Evolutionary conservation across 2,329 filamentous ascomycete species (phyloP), one percentile per base, ranked within the genome.

Genomic region (Alternaria alternata): DNA sequence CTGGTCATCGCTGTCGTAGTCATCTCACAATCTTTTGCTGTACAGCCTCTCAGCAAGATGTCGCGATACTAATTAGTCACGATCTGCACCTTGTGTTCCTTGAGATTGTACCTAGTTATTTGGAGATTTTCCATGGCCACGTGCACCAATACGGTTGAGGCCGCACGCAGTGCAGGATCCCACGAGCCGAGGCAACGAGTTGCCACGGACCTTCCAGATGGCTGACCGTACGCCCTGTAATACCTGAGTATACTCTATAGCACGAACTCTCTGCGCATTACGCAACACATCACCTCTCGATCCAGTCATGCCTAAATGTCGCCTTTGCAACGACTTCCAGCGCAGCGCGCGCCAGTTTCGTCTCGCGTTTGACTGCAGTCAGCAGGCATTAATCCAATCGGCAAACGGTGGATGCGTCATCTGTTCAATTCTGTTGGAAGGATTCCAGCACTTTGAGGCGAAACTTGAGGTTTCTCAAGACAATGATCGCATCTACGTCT

Each of bases 61-160:
- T 24, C 24, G 1, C 24, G 24, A 24, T 24, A 1, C 0, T 24
- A 1, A 24, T 1, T 24, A 24, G 0, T 0, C 24, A 24, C 0
- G 6, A 24, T 24, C 24, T 24, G 24, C 24, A 7, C 24, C 1
- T 24, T 24, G 24, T 24, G 24, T 24, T 24, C 0, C 1, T 24
- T 2, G 24, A 7, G 0, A 24, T 24, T 1, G 6, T 24, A 18
- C 18, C 18, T 18, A 18, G 18, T 18, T 18, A 24, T 7, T 24
- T 24, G 1, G 24, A 24, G 24, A 24, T 24, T 24, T 24, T 0
- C 6, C 24, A 24, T 24, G 24, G 6, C 0, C 24, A 24, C 24
- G 24, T 24, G 24, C 24, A 24, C 24, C 0, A 24, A 7, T 24
- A 1, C 24, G 6, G 24, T 1, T 24, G 24, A 24, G 24, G 24